These are phyloP conservation scores for Cardamine occulta DNA, from an alignment of 345 rosid species.

Conservation along the genomic window DNA sequence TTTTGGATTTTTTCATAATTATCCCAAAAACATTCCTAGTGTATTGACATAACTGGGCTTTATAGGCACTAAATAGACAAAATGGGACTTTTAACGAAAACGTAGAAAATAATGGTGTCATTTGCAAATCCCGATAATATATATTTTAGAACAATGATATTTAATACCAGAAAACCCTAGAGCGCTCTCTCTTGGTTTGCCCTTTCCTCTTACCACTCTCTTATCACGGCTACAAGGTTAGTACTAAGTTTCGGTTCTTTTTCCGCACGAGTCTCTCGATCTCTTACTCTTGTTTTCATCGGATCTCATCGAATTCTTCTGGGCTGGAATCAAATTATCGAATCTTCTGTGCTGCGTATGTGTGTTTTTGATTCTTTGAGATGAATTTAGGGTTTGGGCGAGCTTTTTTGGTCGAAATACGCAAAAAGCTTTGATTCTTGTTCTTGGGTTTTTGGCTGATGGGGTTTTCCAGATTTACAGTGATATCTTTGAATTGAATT, in stretches of 20 bases:
- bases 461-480: background rate
- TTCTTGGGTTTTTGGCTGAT: background rate
- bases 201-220: conserved; percentile 17
- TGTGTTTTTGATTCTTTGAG: background rate
- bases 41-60: background rate
- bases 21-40: background rate
- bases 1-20: background rate
- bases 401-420: conserved; percentile 1
- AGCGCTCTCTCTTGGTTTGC: background rate
- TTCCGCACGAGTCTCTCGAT: conserved; percentile 13
- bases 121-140: conserved; percentile 30
- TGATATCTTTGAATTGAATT: background rate
- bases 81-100: background rate
- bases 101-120: background rate
- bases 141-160: conserved; percentile 33
- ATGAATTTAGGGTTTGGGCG: conserved; percentile 34
- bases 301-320: conserved; percentile 28
- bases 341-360: conserved; percentile 22
- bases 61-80: background rate
- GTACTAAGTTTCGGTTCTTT: conserved; percentile 9
- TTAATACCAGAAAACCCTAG: conserved; percentile 45
- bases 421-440: background rate
- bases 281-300: conserved; percentile 7
- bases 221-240: conserved; percentile 43
- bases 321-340: conserved; percentile 8